Evolutionary conservation across 805 yeast genomes (phyloP).

Genomic region (Wickerhamiella spandovensis): DNA sequence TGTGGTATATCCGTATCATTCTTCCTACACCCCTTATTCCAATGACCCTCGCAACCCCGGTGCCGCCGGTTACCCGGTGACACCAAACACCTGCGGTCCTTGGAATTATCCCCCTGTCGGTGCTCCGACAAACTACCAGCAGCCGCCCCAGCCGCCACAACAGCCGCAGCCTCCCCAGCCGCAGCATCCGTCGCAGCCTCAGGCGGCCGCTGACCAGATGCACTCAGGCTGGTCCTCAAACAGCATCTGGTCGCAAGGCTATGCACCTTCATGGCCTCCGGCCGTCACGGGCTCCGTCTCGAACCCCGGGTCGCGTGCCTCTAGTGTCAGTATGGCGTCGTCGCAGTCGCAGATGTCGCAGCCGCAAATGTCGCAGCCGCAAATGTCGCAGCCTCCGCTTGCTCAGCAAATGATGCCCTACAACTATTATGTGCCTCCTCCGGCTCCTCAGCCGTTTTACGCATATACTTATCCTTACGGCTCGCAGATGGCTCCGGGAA

Average conservation of each 20-base stretch:
- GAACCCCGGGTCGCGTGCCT: background rate
- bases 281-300: background rate
- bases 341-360: background rate
- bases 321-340: background rate
- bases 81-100: background rate
- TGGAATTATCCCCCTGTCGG: background rate
- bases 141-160: background rate
- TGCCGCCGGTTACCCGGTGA: background rate
- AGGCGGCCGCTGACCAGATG: background rate
- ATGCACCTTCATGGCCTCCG: background rate
- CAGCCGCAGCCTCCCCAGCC: background rate
- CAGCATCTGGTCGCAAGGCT: background rate
- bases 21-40: background rate
- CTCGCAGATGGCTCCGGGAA: background rate
- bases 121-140: background rate
- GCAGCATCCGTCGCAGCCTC: background rate
- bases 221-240: background rate
- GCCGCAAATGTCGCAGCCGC: background rate
- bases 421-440: constrained; percentile 1
- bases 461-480: background rate
- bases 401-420: background rate
- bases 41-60: background rate
- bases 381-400: background rate
- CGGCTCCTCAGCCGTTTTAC: constrained; percentile 1
- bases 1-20: background rate